Conservation (phyloP, 345 rosid genomes). For the Carallia pectinifolia region DNA sequence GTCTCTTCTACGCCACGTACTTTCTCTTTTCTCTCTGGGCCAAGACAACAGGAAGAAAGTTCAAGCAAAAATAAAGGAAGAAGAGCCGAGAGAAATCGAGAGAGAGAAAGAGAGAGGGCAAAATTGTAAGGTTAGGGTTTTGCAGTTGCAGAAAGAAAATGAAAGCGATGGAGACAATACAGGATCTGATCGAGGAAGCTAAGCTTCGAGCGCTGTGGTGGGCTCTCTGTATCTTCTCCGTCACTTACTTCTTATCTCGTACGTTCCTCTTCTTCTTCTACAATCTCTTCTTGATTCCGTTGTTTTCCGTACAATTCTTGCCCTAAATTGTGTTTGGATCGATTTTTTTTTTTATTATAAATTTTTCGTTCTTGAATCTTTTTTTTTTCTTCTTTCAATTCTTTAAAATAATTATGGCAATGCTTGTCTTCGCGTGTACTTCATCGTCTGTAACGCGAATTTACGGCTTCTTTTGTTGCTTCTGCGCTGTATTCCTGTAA, state of each 20-base stretch:
- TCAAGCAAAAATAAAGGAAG: neutral
- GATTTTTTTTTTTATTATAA: neutral
- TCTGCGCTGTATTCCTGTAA: too few species aligned
- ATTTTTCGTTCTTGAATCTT: neutral
- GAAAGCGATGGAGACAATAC: constrained; percentile 83
- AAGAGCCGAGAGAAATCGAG: neutral
- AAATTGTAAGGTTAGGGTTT: neutral
- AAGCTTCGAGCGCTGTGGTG: constrained; percentile 85
- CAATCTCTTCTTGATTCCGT: neutral
- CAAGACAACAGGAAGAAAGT: neutral
- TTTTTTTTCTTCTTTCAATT: too few species aligned
- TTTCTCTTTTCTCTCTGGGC: too few species aligned
- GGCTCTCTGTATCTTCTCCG: constrained; percentile 67
- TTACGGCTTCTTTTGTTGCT: too few species aligned
- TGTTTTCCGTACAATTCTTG: neutral
- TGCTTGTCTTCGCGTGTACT: too few species aligned
- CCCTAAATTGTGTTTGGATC: neutral
- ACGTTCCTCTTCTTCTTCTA: constrained; percentile 26
- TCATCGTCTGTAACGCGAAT: too few species aligned
- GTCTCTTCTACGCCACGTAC: too few species aligned
- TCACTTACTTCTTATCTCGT: constrained; percentile 89
- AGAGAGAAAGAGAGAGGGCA: neutral
- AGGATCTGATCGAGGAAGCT: constrained; percentile 96
- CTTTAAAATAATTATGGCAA: too few species aligned
- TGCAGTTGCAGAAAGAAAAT: neutral